These are phyloP conservation scores for Cinnamomum chago DNA, from an alignment of 164 flowering plant genomes.

Conservation along the genomic window DNA sequence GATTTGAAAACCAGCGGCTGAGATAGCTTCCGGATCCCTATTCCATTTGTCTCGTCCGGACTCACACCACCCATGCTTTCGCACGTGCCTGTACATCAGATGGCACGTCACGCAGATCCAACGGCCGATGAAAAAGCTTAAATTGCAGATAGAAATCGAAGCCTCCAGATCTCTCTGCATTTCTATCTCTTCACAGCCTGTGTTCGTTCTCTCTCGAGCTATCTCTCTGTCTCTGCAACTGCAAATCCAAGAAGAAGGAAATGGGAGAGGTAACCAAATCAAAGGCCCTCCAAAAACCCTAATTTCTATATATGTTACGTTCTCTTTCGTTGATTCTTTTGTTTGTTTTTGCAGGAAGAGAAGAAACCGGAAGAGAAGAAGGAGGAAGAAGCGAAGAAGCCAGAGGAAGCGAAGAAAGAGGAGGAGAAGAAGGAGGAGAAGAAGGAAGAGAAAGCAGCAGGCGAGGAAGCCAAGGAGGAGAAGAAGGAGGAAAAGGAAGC, in stretches of 20 bases:
- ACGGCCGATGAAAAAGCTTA: background rate
- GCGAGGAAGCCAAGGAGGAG: slow-evolving; percentile 10
- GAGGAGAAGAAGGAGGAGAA: slow-evolving; percentile 12
- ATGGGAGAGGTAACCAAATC: background rate
- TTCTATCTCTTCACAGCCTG: background rate
- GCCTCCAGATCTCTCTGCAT: background rate
- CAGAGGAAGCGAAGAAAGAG: slow-evolving; percentile 22
- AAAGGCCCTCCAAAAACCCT: background rate
- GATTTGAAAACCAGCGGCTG: background rate
- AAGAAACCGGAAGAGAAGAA: slow-evolving; percentile 28
- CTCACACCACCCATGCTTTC: background rate
- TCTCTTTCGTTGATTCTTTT: background rate
- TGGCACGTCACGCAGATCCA: background rate
- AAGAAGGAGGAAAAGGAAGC: slow-evolving; percentile 18
- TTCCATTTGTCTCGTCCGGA: background rate
- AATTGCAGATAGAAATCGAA: too few relatives aligned
- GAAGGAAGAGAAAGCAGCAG: slow-evolving; percentile 10
- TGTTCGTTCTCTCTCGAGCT: background rate
- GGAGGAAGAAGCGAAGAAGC: slow-evolving; percentile 12
- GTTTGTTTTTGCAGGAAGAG: slow-evolving; percentile 10
- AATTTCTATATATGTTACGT: background rate
- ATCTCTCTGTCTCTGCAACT: background rate
- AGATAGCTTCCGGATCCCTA: too few relatives aligned
- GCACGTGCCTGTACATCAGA: background rate
- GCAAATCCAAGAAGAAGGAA: background rate